A percentile compares a stretch with the other conserved stretches of the same genome.
Evolutionary conservation across 2,329 filamentous ascomycete species (phyloP).

Genomic region (Xylaria sp.): DNA sequence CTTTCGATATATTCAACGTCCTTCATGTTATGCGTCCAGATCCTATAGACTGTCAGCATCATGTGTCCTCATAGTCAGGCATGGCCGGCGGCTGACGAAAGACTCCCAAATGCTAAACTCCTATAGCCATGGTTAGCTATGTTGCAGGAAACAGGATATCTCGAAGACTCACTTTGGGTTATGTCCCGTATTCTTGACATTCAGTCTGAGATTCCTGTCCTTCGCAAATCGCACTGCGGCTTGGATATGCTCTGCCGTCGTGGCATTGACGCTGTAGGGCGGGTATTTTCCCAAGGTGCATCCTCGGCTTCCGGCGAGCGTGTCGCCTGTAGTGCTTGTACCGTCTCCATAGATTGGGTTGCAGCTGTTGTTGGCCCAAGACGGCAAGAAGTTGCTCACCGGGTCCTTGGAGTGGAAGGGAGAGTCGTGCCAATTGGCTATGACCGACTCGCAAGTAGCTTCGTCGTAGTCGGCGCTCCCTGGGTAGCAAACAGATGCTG

Average conservation of each 20-base stretch:
- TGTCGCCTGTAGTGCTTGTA: neutral
- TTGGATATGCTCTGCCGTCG: constrained; percentile 2
- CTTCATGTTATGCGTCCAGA: constrained; percentile 7
- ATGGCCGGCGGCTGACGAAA: neutral
- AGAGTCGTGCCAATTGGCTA: neutral
- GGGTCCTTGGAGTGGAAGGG: neutral
- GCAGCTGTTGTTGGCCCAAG: constrained; percentile 7
- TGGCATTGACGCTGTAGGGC: constrained; percentile 6
- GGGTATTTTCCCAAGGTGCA: neutral
- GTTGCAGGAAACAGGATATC: no score
- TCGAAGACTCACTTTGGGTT: no score
- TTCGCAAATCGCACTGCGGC: constrained; percentile 9
- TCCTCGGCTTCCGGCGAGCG: neutral
- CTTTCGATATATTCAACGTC: neutral
- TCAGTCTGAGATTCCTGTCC: neutral
- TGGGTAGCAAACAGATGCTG: neutral
- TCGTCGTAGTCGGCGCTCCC: neutral
- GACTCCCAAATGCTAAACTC: constrained; percentile 5
- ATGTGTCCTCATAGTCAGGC: neutral
- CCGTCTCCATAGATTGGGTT: constrained; percentile 10
- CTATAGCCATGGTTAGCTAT: neutral
- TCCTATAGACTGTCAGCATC: neutral
- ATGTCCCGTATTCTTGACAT: constrained; percentile 10
- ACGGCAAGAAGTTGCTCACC: neutral
- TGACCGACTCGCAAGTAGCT: neutral